Evolutionary conservation across 805 yeast species (phyloP), one percentile per base, ranked within the genome.

Genomic region (Pichia membranifaciens): DNA sequence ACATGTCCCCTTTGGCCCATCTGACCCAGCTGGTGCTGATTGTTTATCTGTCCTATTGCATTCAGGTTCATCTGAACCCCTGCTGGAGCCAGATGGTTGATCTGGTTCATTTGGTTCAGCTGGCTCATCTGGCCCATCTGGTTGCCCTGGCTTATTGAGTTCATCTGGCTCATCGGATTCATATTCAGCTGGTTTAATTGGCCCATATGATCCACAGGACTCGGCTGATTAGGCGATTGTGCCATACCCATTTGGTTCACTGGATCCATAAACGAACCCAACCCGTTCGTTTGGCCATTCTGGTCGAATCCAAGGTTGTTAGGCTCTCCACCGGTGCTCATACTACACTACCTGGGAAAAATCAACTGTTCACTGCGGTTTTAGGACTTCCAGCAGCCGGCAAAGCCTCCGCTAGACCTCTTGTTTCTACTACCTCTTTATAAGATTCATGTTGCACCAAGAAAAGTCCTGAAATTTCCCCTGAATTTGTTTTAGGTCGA

Each of bases 91-190:
- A 17, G 20, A 16, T 32, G 41, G 17, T 31, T 31, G 15, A 43
- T 29, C n/a, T 37, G 34, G 21, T 25, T 38, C 22, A 28, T 29
- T 16, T 44, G 47, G 28, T 40, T 33, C n/a, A 23, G 25, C 29
- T 18, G 41, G 17, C 35, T 39, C 28, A 43, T 13, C 3, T 37
- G 37, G 15, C 21, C 29, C 20, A 43, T 21, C 21, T 41, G 45
- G 13, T 36, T 41, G 5, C 20, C 17, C 25, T 38, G 22, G 20
- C 25, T 38, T 8, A 44, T n/a, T n/a, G 29, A 36, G 18, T 37
- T 37, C 17, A 44, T 17, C 13, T 37, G 42, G 21, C 38, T 43
- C 16, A 35, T 18, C 16, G 31, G 39, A 9, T 36, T 33, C 6
- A 43, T 36, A 10, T 25, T 25, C 29, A 25, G 10, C 29, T 25